Percentiles rank a stretch among this genome's conserved stretches.
Conservation (phyloP, 2,329 filamentous ascomycete genomes). For the Pseudocercospora pini-densiflorae region DNA sequence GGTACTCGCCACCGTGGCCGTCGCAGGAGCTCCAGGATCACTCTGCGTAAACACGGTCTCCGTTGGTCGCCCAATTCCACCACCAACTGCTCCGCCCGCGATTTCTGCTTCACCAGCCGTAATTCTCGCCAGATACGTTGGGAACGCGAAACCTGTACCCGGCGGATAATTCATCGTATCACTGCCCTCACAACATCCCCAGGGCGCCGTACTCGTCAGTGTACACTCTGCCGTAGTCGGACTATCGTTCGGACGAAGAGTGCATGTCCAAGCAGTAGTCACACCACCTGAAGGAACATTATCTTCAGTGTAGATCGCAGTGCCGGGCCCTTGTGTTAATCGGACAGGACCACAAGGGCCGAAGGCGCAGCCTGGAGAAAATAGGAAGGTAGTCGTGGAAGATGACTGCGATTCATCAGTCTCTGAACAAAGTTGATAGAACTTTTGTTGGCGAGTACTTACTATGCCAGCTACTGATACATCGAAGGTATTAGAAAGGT, state of each 20-base stretch:
- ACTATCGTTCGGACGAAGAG: background rate
- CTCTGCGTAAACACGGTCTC: conserved; percentile 5
- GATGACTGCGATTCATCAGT: no score
- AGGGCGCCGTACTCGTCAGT: conserved; percentile 1
- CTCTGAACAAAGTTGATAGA: background rate
- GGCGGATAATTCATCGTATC: conserved; percentile 9
- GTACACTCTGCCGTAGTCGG: conserved; percentile 14
- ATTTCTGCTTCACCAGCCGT: conserved; percentile 1
- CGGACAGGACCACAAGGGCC: conserved; percentile 9
- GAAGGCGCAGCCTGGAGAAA: conserved; percentile 9
- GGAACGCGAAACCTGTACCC: conserved; percentile 5
- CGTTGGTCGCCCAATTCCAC: background rate
- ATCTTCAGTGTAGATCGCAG: conserved; percentile 3
- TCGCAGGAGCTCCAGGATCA: background rate
- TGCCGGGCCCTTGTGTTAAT: conserved; percentile 12
- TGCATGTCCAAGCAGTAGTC: conserved; percentile 12
- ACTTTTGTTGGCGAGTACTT: background rate
- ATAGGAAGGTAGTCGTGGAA: conserved; percentile 14
- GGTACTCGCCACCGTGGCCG: no score
- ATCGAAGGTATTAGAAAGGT: conserved; percentile 11
- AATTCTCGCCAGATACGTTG: conserved; percentile 3
- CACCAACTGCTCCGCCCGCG: background rate
- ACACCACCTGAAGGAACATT: conserved; percentile 5
- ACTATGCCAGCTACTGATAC: conserved; percentile 11
- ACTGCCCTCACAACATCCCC: background rate